Base-by-base conservation (phyloP, 1,139 yeast genomes). In the Candida sojae region DNA sequence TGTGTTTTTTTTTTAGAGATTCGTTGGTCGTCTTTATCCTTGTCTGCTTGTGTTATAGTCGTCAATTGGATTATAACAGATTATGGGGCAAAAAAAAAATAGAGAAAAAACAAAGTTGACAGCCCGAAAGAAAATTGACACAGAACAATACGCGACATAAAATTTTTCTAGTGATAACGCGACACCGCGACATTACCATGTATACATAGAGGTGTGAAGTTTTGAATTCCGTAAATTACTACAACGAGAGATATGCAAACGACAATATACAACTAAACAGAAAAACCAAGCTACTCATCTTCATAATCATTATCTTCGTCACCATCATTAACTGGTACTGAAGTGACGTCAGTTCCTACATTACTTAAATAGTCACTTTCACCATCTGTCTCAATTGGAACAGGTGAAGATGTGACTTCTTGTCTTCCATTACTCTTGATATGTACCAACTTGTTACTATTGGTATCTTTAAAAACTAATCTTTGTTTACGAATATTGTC, bases 271-370 rank as follows among this genome's bases (percentile, higher is more conserved):
- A 31, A 26, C 6, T 26, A 26, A 31, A 31, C 8, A n/a, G n/a
- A 31, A n/a, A 31, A 31, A 33, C 23, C 5, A 29, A 11, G n/a
- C 25, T 29, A 38, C 21, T 11, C 21, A 28, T 28, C 46, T 23
- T 37, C 46, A 13, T 42, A 36, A 48, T 86, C 93, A 57, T 84
- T 88, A 62, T 87, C 85, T 60, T 86, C 95, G 60, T 84, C 93
- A 66, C 82, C 86, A 56, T 82, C 87, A 56, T 77, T 77, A 2
- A 84, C 78, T 44, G 83, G 67, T 0, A 86, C 83, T 63, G 83
- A 71, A 57, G 75, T 76, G 3, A 85, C 78, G 52, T 80, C 86
- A 36, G 64, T 56, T 49, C 82, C 63, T 21, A 65, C 53, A 40
- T 66, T 58, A 4, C 72, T 36, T 10, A 13, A n/a, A 31, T 39